phyloP scores from a whole-genome alignment of 257 asterid species.

The Rubia yunnanensis region DNA sequence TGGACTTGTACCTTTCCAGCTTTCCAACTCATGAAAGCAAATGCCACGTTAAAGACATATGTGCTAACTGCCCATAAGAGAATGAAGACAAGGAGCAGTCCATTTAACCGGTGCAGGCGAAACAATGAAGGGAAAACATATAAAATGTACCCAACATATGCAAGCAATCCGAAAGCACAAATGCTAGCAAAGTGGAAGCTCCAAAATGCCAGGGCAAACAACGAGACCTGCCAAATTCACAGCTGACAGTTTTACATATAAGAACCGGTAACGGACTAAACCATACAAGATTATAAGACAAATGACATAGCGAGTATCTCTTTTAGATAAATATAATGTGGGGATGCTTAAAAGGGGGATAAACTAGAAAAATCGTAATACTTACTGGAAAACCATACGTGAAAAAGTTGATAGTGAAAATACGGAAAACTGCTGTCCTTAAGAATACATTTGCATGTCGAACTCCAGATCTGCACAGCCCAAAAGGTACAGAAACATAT shows the following conservation, averaged over 20 bases:
- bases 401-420: conserved; percentile 96
- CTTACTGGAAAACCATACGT: conserved; percentile 97
- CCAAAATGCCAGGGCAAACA: conserved; percentile 90
- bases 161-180: conserved; percentile 94
- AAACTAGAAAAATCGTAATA: conserved; percentile 16
- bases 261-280: conserved; percentile 21
- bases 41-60: conserved; percentile 81
- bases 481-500: not conserved
- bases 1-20: conserved; percentile 65
- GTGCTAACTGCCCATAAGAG: conserved; percentile 99
- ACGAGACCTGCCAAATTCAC: conserved; percentile 69
- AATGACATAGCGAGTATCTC: not conserved
- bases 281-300: not conserved
- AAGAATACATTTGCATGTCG: conserved; percentile 88
- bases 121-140: conserved; percentile 87
- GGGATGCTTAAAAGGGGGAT: conserved; percentile 8
- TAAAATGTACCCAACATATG: conserved; percentile 82
- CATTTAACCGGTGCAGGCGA: conserved; percentile 85
- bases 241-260: conserved; percentile 37
- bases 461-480: conserved; percentile 74
- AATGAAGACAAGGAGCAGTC: conserved; percentile 94
- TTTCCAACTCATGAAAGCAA: conserved; percentile 77
- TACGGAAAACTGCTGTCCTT: conserved; percentile 73
- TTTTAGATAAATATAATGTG: not conserved
- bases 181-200: conserved; percentile 98